Evolutionary conservation across 805 yeast species (phyloP), one percentile per base, ranked within the genome.

Genomic region (Yamadazyma nakazawae): DNA sequence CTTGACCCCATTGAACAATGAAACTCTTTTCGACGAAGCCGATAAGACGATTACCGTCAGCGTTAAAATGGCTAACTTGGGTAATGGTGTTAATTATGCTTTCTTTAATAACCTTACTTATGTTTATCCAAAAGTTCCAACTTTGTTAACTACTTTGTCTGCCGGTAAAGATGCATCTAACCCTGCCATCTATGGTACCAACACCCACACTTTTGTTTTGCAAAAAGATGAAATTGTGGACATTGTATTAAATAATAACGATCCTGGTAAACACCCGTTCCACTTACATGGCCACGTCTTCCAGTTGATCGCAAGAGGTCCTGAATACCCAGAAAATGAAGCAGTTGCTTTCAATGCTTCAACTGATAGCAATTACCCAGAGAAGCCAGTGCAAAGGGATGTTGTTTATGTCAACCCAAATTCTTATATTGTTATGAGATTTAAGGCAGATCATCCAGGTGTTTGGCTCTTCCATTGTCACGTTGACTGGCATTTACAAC

Each of bases 401-500:
- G 85, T 92, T 0, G 81, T 81, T 17, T 70, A 76, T 53, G 80
- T 88, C 14, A 78, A 81, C 42, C 80, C 85, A 30, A 81, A 83
- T 55, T 88, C 91, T 2, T 78, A 81, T 61, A 63, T 82, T 42
- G 90, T 84, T 14, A 59, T 82, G 28, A 72, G 97, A 54, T 88
- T 88, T 64, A 76, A 70, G 56, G 89, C 96, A 11, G 81, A 85
- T 58, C 90, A 91, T 58, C 96, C 97, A 2, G 97, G 97, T 47
- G 83, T 89, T 21, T 91, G 97, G 97, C 80, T 85, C 51, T 86
- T 90, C 82, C 97, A 90, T 63, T 90, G 97, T 66, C 96, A 88
- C 60, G 79, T 86, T 46, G 92, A 86, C 58, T 86, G 90, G 85
- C 95, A 86, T 66, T 76, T 86, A 62, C 84, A 81, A 55, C 94